phyloP scores from a whole-genome alignment of 768 basidiomycete genomes.

The Phaeotremella skinneri region DNA sequence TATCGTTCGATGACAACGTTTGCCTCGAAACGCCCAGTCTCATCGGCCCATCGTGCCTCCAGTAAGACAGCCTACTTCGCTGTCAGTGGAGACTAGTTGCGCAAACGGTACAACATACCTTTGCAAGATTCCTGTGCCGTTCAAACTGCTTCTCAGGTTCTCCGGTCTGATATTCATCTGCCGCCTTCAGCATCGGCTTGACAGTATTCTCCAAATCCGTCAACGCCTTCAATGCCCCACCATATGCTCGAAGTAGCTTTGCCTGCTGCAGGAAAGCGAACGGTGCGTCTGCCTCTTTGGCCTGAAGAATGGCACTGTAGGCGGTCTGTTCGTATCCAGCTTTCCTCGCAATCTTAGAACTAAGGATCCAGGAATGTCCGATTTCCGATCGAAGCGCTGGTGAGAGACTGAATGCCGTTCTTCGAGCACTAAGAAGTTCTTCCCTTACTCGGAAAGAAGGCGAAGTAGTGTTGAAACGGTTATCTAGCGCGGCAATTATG shows the following conservation, averaged over 20 bases:
- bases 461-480: slow-evolving; percentile 70
- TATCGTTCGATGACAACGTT: slow-evolving; percentile 62
- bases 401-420: slow-evolving; percentile 67
- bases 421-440: slow-evolving; percentile 80
- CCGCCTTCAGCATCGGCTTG: slow-evolving; percentile 24
- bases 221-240: slow-evolving; percentile 78
- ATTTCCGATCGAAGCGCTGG: slow-evolving; percentile 57
- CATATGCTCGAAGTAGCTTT: slow-evolving; percentile 74
- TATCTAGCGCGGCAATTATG: slow-evolving; percentile 59
- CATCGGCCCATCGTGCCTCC: slow-evolving; percentile 87
- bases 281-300: slow-evolving; percentile 65
- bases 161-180: slow-evolving; percentile 9
- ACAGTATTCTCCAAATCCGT: slow-evolving; percentile 76
- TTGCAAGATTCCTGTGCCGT: slow-evolving; percentile 56
- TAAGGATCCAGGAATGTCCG: slow-evolving; percentile 82
- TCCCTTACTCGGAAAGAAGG: slow-evolving; percentile 88
- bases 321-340: slow-evolving; percentile 94
- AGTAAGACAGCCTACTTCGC: slow-evolving; percentile 63
- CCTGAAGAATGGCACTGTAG: slow-evolving; percentile 91
- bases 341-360: slow-evolving; percentile 93
- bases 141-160: slow-evolving; percentile 15
- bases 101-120: slow-evolving; percentile 58
- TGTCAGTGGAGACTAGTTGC: too few species aligned
- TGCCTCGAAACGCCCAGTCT: slow-evolving; percentile 75
- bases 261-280: slow-evolving; percentile 88